Conservation (phyloP, 306 rosid species). For the Datisca glomerata region DNA sequence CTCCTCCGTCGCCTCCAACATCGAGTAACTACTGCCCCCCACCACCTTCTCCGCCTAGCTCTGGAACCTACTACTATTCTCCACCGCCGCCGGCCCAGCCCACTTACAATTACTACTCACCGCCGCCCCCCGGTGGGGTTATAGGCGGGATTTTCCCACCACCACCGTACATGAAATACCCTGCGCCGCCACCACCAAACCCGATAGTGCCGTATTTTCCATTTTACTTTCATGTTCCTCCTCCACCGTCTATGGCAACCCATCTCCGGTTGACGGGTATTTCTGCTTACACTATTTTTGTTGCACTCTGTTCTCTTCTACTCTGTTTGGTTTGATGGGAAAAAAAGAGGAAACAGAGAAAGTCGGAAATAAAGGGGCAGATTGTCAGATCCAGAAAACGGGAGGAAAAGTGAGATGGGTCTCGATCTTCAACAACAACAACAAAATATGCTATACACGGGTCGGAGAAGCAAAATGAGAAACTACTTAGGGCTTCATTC, state of each 20-base stretch:
- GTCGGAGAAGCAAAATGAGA: neutral
- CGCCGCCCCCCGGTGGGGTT: slow-evolving; percentile 33
- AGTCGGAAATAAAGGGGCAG: slow-evolving; percentile 32
- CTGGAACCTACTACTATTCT: slow-evolving; percentile 36
- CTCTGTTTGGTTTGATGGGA: slow-evolving; percentile 28
- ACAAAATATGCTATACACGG: neutral
- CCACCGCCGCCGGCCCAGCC: slow-evolving; percentile 66
- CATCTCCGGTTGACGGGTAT: slow-evolving; percentile 4
- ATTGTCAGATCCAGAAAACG: slow-evolving; percentile 52
- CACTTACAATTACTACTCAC: slow-evolving; percentile 21
- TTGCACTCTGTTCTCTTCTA: slow-evolving; percentile 12
- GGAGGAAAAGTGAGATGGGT: slow-evolving; percentile 7
- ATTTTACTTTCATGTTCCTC: slow-evolving; percentile 62
- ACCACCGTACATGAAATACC: slow-evolving; percentile 53
- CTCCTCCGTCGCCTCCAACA: slow-evolving; percentile 13
- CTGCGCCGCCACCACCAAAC: slow-evolving; percentile 88
- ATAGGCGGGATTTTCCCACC: slow-evolving; percentile 36
- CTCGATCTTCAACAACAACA: slow-evolving; percentile 6
- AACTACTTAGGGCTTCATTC: neutral
- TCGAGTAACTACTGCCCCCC: slow-evolving; percentile 32
- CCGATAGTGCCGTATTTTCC: slow-evolving; percentile 95
- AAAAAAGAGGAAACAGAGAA: neutral
- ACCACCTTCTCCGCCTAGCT: slow-evolving; percentile 52
- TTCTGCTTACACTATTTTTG: slow-evolving; percentile 6
- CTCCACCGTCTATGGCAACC: slow-evolving; percentile 35